Percentiles rank a stretch among this genome's conserved stretches.
Conservation (phyloP, 495 filamentous ascomycete species). For the Daldinia concentrica region DNA sequence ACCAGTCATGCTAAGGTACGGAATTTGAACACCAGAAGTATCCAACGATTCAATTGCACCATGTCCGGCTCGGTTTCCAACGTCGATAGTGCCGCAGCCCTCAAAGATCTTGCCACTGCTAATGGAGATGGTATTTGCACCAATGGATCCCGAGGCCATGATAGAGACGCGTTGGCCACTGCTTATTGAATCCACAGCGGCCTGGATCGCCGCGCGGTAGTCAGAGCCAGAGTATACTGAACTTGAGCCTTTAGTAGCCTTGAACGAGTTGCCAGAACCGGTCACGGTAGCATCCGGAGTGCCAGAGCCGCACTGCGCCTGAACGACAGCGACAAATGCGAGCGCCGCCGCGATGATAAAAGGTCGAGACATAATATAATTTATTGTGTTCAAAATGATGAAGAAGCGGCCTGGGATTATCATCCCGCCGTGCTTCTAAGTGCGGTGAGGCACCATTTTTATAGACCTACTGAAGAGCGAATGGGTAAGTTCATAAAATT, state of each 20-base stretch:
- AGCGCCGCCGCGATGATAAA: constrained; percentile 42
- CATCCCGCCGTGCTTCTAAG: not conserved
- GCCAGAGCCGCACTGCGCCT: constrained; percentile 54
- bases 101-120: constrained; percentile 58
- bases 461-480: not conserved
- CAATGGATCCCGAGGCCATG: constrained; percentile 66
- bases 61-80: constrained; percentile 50
- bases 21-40: constrained; percentile 52
- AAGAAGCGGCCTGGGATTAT: not conserved
- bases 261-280: constrained; percentile 50
- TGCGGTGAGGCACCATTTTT: not conserved
- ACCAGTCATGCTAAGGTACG: constrained; percentile 57
- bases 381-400: not conserved
- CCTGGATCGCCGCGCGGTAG: constrained; percentile 56
- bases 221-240: constrained; percentile 54
- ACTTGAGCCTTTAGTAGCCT: constrained; percentile 45
- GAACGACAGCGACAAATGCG: constrained; percentile 40
- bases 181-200: constrained; percentile 59
- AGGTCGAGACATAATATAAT: constrained; percentile 20
- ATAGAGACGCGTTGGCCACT: constrained; percentile 65
- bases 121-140: constrained; percentile 61
- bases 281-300: constrained; percentile 52
- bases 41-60: constrained; percentile 55
- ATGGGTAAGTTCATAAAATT: not conserved
- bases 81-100: constrained; percentile 59